These are phyloP conservation scores for Jatropha multifida DNA, from an alignment of 441 rosid genomes.

Conservation along the genomic window DNA sequence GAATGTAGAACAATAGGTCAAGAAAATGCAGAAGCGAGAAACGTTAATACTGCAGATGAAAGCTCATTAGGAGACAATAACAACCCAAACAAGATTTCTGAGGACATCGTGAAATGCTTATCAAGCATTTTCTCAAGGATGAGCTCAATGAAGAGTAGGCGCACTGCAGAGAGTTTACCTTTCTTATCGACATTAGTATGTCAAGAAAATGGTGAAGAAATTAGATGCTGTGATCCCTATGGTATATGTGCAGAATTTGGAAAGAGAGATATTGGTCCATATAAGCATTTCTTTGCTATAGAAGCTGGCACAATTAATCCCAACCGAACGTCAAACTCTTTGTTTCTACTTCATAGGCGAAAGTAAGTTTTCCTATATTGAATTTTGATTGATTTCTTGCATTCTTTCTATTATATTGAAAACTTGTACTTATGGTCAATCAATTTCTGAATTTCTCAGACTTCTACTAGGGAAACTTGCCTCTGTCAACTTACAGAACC, in stretches of 20 bases:
- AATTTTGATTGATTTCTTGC: slow-evolving; percentile 2
- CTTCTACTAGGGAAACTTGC: slow-evolving; percentile 57
- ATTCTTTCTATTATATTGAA: slow-evolving; percentile 1
- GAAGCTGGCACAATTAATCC: slow-evolving; percentile 48
- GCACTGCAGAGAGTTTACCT: slow-evolving; percentile 33
- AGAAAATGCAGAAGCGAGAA: slow-evolving; percentile 43
- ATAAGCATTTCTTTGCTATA: slow-evolving; percentile 51
- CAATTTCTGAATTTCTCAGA: slow-evolving; percentile 37
- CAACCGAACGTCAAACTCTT: slow-evolving; percentile 45
- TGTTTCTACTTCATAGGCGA: slow-evolving; percentile 58
- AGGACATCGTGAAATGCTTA: slow-evolving; percentile 64
- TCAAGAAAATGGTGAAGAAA: slow-evolving; percentile 34
- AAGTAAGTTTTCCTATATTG: slow-evolving; percentile 41
- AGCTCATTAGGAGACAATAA: slow-evolving; percentile 22
- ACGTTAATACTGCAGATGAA: slow-evolving; percentile 28
- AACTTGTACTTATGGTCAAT: slow-evolving; percentile 3
- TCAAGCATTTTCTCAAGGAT: slow-evolving; percentile 59
- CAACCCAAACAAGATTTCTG: slow-evolving; percentile 67
- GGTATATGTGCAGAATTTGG: slow-evolving; percentile 44
- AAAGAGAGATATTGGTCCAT: slow-evolving; percentile 65
- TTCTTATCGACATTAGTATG: slow-evolving; percentile 28
- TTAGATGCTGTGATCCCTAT: slow-evolving; percentile 52
- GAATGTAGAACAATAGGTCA: slow-evolving; percentile 36
- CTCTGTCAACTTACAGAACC: slow-evolving; percentile 49
- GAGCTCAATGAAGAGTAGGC: slow-evolving; percentile 45